phyloP scores from a whole-genome alignment of 106 monocot species.

The Agapanthus africanus region DNA sequence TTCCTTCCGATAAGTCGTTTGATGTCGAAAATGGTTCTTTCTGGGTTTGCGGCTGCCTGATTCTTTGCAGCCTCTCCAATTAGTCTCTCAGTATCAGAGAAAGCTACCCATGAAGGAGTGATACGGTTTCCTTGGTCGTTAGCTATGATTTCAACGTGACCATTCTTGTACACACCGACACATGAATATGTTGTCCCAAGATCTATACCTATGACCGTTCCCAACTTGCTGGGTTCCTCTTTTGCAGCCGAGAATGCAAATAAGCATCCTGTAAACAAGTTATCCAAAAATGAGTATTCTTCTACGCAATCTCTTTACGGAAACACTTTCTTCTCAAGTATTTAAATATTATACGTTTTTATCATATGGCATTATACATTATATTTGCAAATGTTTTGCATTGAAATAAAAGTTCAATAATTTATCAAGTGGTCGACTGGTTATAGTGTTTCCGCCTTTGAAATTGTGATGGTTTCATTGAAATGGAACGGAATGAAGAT shows the following conservation, averaged over 20 bases:
- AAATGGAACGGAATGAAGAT: no score
- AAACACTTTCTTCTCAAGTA: not conserved
- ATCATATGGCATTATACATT: not conserved
- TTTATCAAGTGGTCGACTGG: not conserved
- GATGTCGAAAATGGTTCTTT: slow-evolving; percentile 62
- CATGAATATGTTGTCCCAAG: slow-evolving; percentile 66
- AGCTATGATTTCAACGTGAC: slow-evolving; percentile 71
- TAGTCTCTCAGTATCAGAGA: slow-evolving; percentile 58
- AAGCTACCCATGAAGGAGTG: slow-evolving; percentile 71
- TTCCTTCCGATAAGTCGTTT: slow-evolving; percentile 68
- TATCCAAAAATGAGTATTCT: not conserved
- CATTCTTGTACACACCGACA: slow-evolving; percentile 69
- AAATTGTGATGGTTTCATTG: no score
- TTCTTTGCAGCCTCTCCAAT: slow-evolving; percentile 78
- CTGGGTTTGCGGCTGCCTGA: slow-evolving; percentile 48
- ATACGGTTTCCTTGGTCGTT: slow-evolving; percentile 76
- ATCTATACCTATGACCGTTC: slow-evolving; percentile 69
- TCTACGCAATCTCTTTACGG: no score
- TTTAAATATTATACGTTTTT: not conserved
- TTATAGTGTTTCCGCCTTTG: not conserved
- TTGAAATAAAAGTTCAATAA: not conserved
- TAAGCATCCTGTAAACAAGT: slow-evolving; percentile 27
- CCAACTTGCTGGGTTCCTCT: slow-evolving; percentile 56
- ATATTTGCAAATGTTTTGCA: not conserved
- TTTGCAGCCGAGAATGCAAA: slow-evolving; percentile 51